Percentiles rank a stretch among this genome's conserved stretches.
Evolutionary conservation across 768 basidiomycete genomes (phyloP).

Genomic region (Kwoniella botswanensis): DNA sequence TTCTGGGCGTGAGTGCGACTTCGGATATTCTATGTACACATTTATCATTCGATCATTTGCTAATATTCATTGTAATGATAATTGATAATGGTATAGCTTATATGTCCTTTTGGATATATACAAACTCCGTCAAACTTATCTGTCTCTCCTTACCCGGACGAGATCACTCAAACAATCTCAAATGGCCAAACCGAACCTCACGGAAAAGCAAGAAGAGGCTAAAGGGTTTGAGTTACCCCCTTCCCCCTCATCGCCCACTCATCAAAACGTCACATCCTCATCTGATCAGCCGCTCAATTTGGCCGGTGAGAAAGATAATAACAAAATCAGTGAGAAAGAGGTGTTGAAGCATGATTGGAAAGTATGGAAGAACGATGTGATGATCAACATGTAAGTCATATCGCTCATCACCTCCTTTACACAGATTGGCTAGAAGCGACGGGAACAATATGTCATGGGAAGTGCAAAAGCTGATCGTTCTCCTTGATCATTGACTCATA

Average conservation of each 20-base stretch:
- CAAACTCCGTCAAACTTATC: slow-evolving; percentile 34
- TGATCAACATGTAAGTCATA: slow-evolving; percentile 40
- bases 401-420: background rate
- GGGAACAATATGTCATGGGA: background rate
- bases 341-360: slow-evolving; percentile 37
- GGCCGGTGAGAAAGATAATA: background rate
- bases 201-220: slow-evolving; percentile 29
- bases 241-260: slow-evolving; percentile 12
- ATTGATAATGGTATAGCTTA: slow-evolving; percentile 18
- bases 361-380: slow-evolving; percentile 36
- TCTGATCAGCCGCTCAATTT: background rate
- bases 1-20: slow-evolving; percentile 54
- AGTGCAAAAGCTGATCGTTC: background rate
- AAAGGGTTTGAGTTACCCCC: slow-evolving; percentile 47
- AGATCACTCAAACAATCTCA: slow-evolving; percentile 12
- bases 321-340: background rate
- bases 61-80: too few relatives aligned
- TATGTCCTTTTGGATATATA: slow-evolving; percentile 52
- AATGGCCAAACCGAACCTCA: slow-evolving; percentile 31
- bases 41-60: too few relatives aligned
- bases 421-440: too few relatives aligned
- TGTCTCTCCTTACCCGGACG: slow-evolving; percentile 33
- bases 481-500: slow-evolving; percentile 8
- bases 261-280: background rate
- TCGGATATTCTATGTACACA: too few relatives aligned